Base-by-base conservation (phyloP, 2,329 filamentous ascomycete genomes). In the Colletotrichum sp. region DNA sequence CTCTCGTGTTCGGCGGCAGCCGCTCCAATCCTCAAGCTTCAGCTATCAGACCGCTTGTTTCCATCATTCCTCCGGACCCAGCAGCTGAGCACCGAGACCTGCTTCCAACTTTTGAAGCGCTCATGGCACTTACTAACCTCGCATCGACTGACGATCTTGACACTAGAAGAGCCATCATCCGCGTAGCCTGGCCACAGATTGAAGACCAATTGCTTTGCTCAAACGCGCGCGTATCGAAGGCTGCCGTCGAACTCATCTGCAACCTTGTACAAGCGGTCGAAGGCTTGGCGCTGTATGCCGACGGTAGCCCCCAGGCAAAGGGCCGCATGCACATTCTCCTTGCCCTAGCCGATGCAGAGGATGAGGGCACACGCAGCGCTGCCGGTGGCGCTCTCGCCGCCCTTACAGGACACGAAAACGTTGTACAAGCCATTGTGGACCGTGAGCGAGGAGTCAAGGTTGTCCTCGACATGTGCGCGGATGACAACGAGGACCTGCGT, bases 111-210 rank as follows among this genome's bases (percentile, higher is more conserved):
- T 99, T 99, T 79, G 97, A 99, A 84, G 90, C 94, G 1, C 90
- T 99, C 10, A 94, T 99, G 83, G 96, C 97, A 0, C 90, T 99
- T 43, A 99, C 97, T 1, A 99, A 99, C 80, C 91, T 99, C 9
- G 97, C 96, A 0, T 98, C 95, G 0, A 91, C 93, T 15, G 93
- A 96, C 69, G 90, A 93, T 76, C 88, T 92, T 38, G 90, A 92
- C 8, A 89, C 91, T 8, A 90, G 93, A 60, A 88, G 90, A 43
- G 88, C 90, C 18, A 96, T 98, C 66, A 92, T 98, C 43, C 92
- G 94, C 12, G 87, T 90, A 6, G 92, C 93, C 1, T 98, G 95
- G 91, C 83, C 92, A 1, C 91, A 92, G 24, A 90, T 98, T 58
- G 97, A 99, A 83, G 95, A 98, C 79, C 90, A 96, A 21, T 87